Base-by-base conservation (phyloP, 805 yeast genomes). In the Metschnikowia amazonensis region DNA sequence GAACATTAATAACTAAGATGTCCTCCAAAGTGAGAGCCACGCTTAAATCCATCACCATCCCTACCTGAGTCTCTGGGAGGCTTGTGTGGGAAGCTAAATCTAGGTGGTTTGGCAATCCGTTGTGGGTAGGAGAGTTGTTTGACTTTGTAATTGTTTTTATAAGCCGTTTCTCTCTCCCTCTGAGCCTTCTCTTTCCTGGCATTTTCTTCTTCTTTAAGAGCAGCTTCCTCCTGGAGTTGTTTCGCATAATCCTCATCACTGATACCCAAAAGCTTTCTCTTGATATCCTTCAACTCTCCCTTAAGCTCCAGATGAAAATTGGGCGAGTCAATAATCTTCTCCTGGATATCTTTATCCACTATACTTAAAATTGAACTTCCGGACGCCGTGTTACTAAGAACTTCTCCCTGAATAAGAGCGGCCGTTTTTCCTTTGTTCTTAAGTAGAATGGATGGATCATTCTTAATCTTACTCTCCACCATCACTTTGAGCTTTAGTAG, bases 341-440 rank as follows among this genome's bases (percentile, higher is more conserved):
- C 75, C 42, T 67, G 74, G 41, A 71, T 70, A 48, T 69, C 76
- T 46, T 65, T 67, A 44, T 72, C 76, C 13, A 71, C 75, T 20
- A 71, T 69, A 40, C 66, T 63, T 23, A 72, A 52, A 16, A 72
- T 52, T n/a, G 64, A 50, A 32, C 49, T 45, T 10, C 55, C 57
- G 5, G 53, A 36, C 9, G 55, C 24, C 17, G 45, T 37, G 18
- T 47, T 45, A 49, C 57, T 56, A 43, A 75, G 66, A 37, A 77
- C 68, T 29, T 73, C 75, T 1, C 81, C 79, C 51, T 77, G 81
- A 2, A 78, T 72, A 47, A 77, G 57, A 0, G 82, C 82, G 0
- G 74, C 75, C 56, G 75, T 64, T 39, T 70, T 75, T 2, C 80
- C 81, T 43, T 67, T 73, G 58, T 77, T 78, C 53, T 75, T 68